A percentile compares a stretch with the other conserved stretches of the same genome.
phyloP scores from a whole-genome alignment of 805 yeast species.

The Zygosaccharomyces gambellarensis region DNA sequence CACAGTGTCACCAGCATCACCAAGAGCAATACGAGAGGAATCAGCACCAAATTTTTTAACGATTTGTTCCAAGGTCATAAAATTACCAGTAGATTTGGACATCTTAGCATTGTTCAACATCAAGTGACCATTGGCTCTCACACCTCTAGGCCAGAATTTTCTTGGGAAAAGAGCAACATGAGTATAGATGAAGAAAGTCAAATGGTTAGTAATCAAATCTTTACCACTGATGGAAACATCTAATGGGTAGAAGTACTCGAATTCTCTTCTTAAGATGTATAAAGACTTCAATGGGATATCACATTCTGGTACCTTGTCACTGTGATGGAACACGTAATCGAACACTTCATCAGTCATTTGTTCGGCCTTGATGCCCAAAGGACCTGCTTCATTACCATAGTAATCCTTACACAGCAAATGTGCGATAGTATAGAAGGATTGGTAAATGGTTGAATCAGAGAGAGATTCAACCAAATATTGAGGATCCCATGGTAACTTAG shows the following conservation, averaged over 20 bases:
- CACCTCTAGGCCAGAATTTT: constrained; percentile 88
- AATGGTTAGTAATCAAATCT: constrained; percentile 94
- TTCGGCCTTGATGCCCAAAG: constrained; percentile 68
- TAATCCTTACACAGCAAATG: constrained; percentile 83
- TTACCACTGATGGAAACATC: constrained; percentile 92
- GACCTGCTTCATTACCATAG: constrained; percentile 73
- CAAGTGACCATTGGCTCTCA: constrained; percentile 93
- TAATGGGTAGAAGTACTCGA: constrained; percentile 93
- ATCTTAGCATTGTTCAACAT: constrained; percentile 93
- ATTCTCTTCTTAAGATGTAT: constrained; percentile 79
- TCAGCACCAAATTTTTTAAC: constrained; percentile 93
- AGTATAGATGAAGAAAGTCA: constrained; percentile 89
- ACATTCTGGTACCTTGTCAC: constrained; percentile 48
- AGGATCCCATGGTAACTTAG: constrained; percentile 95
- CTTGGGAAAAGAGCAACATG: constrained; percentile 92
- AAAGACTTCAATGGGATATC: constrained; percentile 65
- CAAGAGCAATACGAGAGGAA: constrained; percentile 93
- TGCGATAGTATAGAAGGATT: constrained; percentile 87
- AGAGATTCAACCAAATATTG: constrained; percentile 88
- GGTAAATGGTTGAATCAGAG: constrained; percentile 93
- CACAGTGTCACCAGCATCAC: constrained; percentile 96
- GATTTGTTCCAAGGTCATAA: constrained; percentile 81
- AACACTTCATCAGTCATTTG: constrained; percentile 90
- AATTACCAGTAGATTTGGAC: constrained; percentile 98
- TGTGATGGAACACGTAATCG: constrained; percentile 79